Conservation (phyloP, 169 alveolate species). For the Ichthyophthirius multifiliis region DNA sequence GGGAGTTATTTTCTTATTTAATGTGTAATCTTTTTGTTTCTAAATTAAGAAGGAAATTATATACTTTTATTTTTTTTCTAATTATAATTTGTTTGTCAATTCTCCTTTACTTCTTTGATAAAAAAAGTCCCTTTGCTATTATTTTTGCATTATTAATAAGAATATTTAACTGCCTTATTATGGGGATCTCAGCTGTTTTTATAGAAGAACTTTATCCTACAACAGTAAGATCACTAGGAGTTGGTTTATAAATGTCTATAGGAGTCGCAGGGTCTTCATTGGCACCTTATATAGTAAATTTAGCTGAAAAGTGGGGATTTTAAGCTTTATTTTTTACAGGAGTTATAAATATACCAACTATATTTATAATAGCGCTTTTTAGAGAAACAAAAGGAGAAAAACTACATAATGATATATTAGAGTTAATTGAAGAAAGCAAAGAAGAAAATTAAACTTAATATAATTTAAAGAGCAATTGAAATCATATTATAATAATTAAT, state of each 20-base stretch:
- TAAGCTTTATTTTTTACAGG: background rate
- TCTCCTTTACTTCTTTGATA: background rate
- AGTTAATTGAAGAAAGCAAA: background rate
- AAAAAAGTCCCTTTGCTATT: background rate
- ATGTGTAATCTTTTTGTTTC: background rate
- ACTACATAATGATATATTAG: background rate
- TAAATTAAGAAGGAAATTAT: background rate
- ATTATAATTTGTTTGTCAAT: background rate
- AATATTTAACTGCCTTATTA: background rate
- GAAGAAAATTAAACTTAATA: no score
- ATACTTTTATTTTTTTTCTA: background rate
- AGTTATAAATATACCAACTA: background rate
- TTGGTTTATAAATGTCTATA: background rate
- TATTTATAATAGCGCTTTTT: background rate
- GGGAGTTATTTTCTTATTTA: background rate
- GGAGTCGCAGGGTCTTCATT: constrained; percentile 8
- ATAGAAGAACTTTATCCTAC: constrained; percentile 8
- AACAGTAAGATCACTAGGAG: constrained; percentile 8
- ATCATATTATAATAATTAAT: no score
- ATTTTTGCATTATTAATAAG: background rate
- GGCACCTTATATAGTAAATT: background rate
- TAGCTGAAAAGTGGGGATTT: background rate
- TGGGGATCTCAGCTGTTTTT: background rate
- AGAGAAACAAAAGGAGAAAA: background rate
- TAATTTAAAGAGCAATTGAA: no score